These are phyloP conservation scores for Termitomyces sp. DNA, from an alignment of 768 basidiomycete genomes.

Conservation along the genomic window DNA sequence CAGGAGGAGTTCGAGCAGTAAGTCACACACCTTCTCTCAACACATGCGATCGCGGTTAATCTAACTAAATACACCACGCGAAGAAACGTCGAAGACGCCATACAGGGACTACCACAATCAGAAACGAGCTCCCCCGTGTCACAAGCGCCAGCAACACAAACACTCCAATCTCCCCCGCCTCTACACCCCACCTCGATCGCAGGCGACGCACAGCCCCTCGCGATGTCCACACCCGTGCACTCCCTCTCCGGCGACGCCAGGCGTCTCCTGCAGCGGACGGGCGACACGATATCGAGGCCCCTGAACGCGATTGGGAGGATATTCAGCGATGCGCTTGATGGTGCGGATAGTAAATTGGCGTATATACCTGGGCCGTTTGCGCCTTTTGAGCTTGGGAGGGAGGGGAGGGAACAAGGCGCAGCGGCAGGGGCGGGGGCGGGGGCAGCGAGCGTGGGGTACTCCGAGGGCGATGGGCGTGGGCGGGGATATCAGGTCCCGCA, in stretches of 20 bases:
- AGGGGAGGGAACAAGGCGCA: conserved; percentile 32
- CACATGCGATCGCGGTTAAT: neutral
- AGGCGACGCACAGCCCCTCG: conserved; percentile 83
- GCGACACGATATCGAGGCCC: conserved; percentile 86
- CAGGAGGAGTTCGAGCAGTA: conserved; percentile 90
- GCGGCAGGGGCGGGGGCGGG: conserved; percentile 10
- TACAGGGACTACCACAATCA: conserved; percentile 43
- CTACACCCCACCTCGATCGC: too few relatives aligned
- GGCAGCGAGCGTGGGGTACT: conserved; percentile 12
- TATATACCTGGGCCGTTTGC: conserved; percentile 68
- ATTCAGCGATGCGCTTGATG: conserved; percentile 78
- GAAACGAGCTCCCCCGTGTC: conserved; percentile 33
- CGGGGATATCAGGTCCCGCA: conserved; percentile 14
- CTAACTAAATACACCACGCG: neutral
- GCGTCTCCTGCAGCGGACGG: conserved; percentile 82
- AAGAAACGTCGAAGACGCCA: conserved; percentile 51
- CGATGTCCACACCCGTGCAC: conserved; percentile 54
- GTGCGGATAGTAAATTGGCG: conserved; percentile 57
- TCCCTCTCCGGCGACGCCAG: conserved; percentile 68
- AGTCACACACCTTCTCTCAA: conserved; percentile 9
- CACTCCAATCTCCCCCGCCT: conserved; percentile 8
- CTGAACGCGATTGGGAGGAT: conserved; percentile 87
- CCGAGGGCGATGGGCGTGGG: conserved; percentile 20
- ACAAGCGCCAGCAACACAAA: conserved; percentile 21
- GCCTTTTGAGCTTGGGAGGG: conserved; percentile 58